These are phyloP conservation scores for Exophiala sp. DNA, from an alignment of 2,329 filamentous ascomycete genomes.

Conservation along the genomic window DNA sequence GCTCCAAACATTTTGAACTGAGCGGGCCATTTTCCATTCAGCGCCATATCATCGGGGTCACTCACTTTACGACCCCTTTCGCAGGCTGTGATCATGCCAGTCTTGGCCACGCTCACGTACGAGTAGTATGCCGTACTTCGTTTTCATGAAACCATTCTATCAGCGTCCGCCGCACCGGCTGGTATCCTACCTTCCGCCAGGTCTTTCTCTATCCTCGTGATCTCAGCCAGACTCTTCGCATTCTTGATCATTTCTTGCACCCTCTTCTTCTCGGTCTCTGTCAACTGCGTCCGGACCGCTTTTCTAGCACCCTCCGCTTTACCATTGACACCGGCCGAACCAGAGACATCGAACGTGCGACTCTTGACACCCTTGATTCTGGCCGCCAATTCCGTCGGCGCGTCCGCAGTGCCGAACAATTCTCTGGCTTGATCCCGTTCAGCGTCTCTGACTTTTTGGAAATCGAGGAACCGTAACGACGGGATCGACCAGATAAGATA, in stretches of 20 bases:
- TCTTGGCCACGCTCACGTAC: too few species aligned
- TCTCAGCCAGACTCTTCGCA: constrained; percentile 83
- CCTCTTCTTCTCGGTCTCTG: constrained; percentile 77
- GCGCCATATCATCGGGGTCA: too few species aligned
- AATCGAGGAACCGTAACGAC: constrained; percentile 83
- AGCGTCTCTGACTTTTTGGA: constrained; percentile 78
- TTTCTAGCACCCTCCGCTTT: constrained; percentile 45
- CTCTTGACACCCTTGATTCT: constrained; percentile 85
- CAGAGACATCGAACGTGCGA: constrained; percentile 56
- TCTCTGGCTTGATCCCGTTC: constrained; percentile 71
- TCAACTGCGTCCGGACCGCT: constrained; percentile 74
- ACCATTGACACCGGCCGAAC: constrained; percentile 38
- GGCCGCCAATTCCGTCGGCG: constrained; percentile 73
- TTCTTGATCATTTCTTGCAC: constrained; percentile 82
- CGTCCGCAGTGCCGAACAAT: constrained; percentile 72
- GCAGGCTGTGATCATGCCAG: too few species aligned
- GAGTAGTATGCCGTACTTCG: too few species aligned
- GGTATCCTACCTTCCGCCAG: constrained; percentile 83
- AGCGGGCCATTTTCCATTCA: too few species aligned
- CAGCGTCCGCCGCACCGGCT: constrained; percentile 47
- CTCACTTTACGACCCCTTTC: too few species aligned
- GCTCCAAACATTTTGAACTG: too few species aligned
- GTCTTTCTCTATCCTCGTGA: constrained; percentile 83
- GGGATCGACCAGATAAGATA: constrained; percentile 88
- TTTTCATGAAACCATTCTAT: constrained; percentile 29